Base-by-base conservation (phyloP, 2,329 filamentous ascomycete species). In the Mycosphaerelloides madeirae region DNA sequence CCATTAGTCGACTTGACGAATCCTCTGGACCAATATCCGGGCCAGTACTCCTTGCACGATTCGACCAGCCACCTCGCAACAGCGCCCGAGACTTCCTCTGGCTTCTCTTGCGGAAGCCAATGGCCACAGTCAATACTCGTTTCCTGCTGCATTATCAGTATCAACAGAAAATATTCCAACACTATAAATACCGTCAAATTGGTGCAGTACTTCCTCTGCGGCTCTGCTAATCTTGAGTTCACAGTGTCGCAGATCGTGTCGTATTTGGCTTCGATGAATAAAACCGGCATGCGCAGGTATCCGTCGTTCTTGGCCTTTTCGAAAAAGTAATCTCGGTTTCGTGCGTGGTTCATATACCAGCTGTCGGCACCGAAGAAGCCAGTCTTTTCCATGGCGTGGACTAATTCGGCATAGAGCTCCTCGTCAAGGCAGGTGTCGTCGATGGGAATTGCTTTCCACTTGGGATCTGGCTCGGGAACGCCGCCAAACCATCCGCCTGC, bases 291-390 rank as follows among this genome's bases (percentile, higher is more conserved):
- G 9, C 60, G 50, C 36, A 68, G 35, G 4, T 58, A 50, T 0
- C 62, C 63, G 3, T 57, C 58, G 16, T 67, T 65, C 55, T 60
- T 63, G 7, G 52, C 49, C 31, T 66, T 60, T 19, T 64, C 61
- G 15, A 65, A 64, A 6, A 63, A 65, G 53, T 70, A 76, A 31
- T 61, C 63, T 2, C 49, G 53, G 42, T 76, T 76, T 11, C 53
- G 57, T 5, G 64, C 58, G 48, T 72, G 67, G 49, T 76, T 69
- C 29, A 68, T 46, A 44, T 76, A 76, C 70, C 0, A 25, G 22
- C 68, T 63, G 19, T 61, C 63, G 1, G 65, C 58, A 1, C 63
- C 58, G 50, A 63, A 69, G 46, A 67, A 68, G 0, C 70, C 69
- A 4, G 67, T 68, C 49, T 60, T 61, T 50, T 68, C 52, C 56